phyloP scores from a whole-genome alignment of 208 protist genomes.

The Lotmaria passim region DNA sequence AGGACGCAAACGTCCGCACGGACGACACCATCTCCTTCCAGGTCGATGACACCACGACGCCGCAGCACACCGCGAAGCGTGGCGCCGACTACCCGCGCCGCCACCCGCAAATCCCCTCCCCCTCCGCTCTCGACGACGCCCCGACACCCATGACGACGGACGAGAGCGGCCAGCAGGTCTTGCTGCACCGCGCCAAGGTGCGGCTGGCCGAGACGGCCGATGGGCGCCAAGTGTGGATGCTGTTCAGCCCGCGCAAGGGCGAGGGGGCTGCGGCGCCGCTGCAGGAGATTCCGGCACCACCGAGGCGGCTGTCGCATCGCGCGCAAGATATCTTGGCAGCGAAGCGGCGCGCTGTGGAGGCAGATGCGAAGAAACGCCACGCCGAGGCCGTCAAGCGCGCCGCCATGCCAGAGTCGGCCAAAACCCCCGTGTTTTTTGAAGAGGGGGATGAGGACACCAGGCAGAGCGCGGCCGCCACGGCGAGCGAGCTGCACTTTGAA shows the following conservation, averaged over 20 bases:
- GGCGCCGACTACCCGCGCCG: slow-evolving; percentile 15
- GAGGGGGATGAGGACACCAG: slow-evolving; percentile 6
- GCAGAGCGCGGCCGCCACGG: neutral
- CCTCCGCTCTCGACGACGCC: slow-evolving; percentile 43
- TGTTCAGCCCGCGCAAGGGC: slow-evolving; percentile 41
- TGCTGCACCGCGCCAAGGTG: slow-evolving; percentile 45
- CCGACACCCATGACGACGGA: slow-evolving; percentile 46
- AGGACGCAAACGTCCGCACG: slow-evolving; percentile 23
- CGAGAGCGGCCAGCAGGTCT: slow-evolving; percentile 41
- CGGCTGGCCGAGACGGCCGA: slow-evolving; percentile 47
- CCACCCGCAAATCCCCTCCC: slow-evolving; percentile 52
- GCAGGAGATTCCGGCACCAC: slow-evolving; percentile 57
- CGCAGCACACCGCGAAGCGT: slow-evolving; percentile 11
- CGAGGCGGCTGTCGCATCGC: slow-evolving; percentile 61
- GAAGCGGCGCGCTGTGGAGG: slow-evolving; percentile 46
- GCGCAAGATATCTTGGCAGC: slow-evolving; percentile 64
- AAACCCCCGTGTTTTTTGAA: slow-evolving; percentile 12
- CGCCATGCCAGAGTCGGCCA: slow-evolving; percentile 10
- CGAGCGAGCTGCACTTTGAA: slow-evolving; percentile 17
- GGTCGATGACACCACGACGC: slow-evolving; percentile 20
- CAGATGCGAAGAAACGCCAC: slow-evolving; percentile 42
- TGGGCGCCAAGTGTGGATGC: slow-evolving; percentile 63
- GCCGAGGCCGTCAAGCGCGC: slow-evolving; percentile 31
- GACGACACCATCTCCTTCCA: slow-evolving; percentile 45
- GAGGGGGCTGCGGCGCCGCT: slow-evolving; percentile 22